Base-by-base conservation (phyloP, 2,329 filamentous ascomycete species). In the Diaporthe ampelina region DNA sequence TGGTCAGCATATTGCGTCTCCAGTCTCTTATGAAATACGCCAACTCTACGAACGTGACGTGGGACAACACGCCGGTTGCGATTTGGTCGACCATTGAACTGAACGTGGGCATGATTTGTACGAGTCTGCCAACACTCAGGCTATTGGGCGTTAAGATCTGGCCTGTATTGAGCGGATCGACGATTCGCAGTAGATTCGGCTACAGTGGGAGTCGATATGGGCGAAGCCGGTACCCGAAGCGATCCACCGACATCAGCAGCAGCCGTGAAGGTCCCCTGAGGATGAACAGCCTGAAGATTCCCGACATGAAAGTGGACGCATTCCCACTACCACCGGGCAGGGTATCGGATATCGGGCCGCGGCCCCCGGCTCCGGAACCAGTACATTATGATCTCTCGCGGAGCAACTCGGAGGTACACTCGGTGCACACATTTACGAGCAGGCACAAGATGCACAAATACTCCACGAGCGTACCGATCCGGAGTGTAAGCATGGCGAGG, bases 41-140 rank as follows among this genome's bases (percentile, higher is more conserved):
- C 9, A 78, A 76, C 48, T 81, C 81, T 3, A 65, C 43, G 1
- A 82, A 83, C 74, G 76, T 78, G 1, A 82, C 81, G 0, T 80
- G 78, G 76, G 81, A 81, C 71, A 77, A 81, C 70, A 77, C 76
- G 50, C 77, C 77, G 35, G 78, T 82, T 5, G 78, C 76, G n/a
- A 71, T 79, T 10, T 83, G 82, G 81, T 83, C 82, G 9, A 81
- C 79, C 1, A 76, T 83, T n/a, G 82, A 84, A 72, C 78, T 82
- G 59, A 79, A 80, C 72, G 78, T 82, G n/a, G 80, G 81, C 72
- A 80, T 82, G 68, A 81, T 82, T 3, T 83, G 81, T 76, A 76
- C 80, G 1, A 68, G 63, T 11, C 63, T 68, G 2, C 63, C 63
- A 24, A 54, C 63, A 2, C 32, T 68, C 15, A 26, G 63, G 17